Percentiles rank a stretch among this genome's conserved stretches.
These are phyloP conservation scores for Coemansia javaensis DNA, from an alignment of 192 early-diverging fungal genomes.

Conservation along the genomic window DNA sequence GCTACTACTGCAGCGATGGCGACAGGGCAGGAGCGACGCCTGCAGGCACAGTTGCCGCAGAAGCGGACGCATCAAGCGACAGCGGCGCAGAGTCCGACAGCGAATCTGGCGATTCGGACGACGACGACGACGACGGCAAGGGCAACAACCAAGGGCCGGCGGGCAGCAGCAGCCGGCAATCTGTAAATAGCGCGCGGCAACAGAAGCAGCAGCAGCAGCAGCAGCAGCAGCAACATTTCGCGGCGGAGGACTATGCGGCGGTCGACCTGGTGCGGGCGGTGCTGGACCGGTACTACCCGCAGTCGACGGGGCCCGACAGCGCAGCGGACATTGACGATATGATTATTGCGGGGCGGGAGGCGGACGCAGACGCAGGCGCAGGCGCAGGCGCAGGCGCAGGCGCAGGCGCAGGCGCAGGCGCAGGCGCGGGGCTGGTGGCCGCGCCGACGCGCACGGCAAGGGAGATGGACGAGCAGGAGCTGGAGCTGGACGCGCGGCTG, in stretches of 20 bases:
- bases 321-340: conserved; percentile 42
- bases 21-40: background rate
- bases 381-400: too few relatives aligned
- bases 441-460: background rate
- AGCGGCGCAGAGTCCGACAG: conserved; percentile 7
- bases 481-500: conserved; percentile 36
- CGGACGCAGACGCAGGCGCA: too few relatives aligned
- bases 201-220: too few relatives aligned
- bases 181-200: background rate
- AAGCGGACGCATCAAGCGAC: background rate
- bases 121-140: background rate
- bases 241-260: conserved; percentile 10
- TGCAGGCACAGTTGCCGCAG: background rate
- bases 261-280: conserved; percentile 37
- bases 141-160: background rate
- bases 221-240: too few relatives aligned
- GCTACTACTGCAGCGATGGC: background rate
- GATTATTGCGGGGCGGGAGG: too few relatives aligned
- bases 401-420: too few relatives aligned
- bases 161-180: background rate
- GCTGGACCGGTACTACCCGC: conserved; percentile 40
- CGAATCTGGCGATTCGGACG: conserved; percentile 17
- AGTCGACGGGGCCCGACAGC: conserved; percentile 16
- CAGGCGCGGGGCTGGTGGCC: background rate
- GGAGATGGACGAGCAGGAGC: conserved; percentile 26